Evolutionary conservation across 140 eudicot genomes (phyloP), one percentile per base, ranked within the genome.

Genomic region (Bidens hawaiensis): DNA sequence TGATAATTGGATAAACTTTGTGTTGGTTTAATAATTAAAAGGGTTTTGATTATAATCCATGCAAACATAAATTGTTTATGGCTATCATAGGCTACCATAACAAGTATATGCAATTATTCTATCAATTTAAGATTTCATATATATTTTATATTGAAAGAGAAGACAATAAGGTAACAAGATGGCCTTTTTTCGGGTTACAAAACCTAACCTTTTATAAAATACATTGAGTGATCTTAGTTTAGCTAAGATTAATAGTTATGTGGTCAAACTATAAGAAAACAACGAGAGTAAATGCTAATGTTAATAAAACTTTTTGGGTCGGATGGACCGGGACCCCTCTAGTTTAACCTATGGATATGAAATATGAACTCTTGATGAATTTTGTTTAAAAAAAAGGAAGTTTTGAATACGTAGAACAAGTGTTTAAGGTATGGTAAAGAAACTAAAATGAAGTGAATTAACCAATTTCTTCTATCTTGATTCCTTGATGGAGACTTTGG

Each of bases 401-500:
- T 55, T 45, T 47, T 57, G 47, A 73, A 46, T 33, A 34, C 21
- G 45, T 42, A 62, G 67, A 72, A 53, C 16, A 72, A 23, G 67
- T 64, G 72, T 52, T 52, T 55, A 57, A 47, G 55, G 33, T 25
- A 65, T 55, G 36, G 2, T 24, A 1, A 41, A 64, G 40, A 42
- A 54, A 25, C 38, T 14, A n/a, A 54, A 45, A 64, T 43, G 65
- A 33, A 64, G 52, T 64, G 52, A 64, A 38, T 64, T 72, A 56
- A 73, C 52, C 33, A 59, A 73, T 33, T 66, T 65, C 14, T 66
- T 65, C 14, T 34, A 38, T 55, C 43, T 65, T 72, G 42, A 41
- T 42, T 64, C 60, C 68, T 73, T 73, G 52, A 73, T 46, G 45
- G 33, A 74, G 69, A 54, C 60, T 54, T 54, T 54, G 60, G 60